phyloP scores from a whole-genome alignment of 2,329 filamentous ascomycete species.

The Aspergillus clavatus region DNA sequence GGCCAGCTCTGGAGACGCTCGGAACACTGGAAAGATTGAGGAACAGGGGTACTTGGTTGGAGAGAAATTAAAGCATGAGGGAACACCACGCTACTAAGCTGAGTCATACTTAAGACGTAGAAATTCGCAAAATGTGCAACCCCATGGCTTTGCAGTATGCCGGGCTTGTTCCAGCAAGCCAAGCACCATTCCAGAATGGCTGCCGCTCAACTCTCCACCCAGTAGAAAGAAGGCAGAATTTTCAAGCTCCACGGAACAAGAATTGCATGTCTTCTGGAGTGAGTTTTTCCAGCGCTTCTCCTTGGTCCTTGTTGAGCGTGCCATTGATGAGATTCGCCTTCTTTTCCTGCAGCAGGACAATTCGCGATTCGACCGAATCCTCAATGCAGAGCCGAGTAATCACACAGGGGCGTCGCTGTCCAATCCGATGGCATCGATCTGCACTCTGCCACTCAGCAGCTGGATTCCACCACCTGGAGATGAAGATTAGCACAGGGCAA shows the following conservation, averaged over 20 bases:
- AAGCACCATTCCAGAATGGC: too few relatives aligned
- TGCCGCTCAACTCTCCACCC: neutral
- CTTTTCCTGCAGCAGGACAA: constrained; percentile 95
- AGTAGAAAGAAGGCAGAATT: neutral
- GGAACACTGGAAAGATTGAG: neutral
- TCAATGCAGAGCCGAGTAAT: constrained; percentile 95
- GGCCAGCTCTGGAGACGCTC: neutral
- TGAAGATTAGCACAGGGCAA: constrained; percentile 20
- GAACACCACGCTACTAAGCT: too few relatives aligned
- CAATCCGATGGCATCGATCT: constrained; percentile 89
- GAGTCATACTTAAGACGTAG: too few relatives aligned
- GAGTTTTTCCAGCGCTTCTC: constrained; percentile 79
- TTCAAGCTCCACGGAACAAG: constrained; percentile 72
- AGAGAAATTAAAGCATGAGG: neutral
- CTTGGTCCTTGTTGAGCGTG: constrained; percentile 87
- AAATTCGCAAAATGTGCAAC: too few relatives aligned
- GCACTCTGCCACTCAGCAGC: constrained; percentile 99
- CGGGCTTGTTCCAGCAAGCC: neutral
- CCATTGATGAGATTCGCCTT: constrained; percentile 98
- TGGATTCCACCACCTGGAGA: constrained; percentile 91
- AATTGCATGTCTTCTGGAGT: constrained; percentile 93
- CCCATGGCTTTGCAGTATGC: too few relatives aligned
- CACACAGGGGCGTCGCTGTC: constrained; percentile 86
- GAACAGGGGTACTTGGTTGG: neutral
- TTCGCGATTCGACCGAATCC: constrained; percentile 92